Evolutionary conservation across 495 filamentous ascomycete species (phyloP).

Genomic region (Penicillium argentinense): DNA sequence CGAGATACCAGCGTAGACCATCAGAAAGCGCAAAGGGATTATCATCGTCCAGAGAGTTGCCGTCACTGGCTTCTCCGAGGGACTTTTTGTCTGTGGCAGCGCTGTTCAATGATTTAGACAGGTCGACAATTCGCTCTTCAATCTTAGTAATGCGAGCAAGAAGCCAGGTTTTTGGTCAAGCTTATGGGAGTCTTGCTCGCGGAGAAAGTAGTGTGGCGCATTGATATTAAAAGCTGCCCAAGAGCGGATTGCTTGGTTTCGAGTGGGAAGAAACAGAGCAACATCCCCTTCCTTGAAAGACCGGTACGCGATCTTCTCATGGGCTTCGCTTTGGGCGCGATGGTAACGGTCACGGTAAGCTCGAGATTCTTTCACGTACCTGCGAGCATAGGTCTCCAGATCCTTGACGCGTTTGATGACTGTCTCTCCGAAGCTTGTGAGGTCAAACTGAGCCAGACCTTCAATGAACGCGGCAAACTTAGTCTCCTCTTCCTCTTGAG

Average conservation of each 20-base stretch:
- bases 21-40: slow-evolving; percentile 98
- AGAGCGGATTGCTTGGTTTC: slow-evolving; percentile 88
- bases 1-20: slow-evolving; percentile 91
- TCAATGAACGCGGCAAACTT: slow-evolving; percentile 72
- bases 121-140: slow-evolving; percentile 89
- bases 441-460: slow-evolving; percentile 70
- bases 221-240: slow-evolving; percentile 99
- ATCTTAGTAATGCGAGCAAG: slow-evolving; percentile 90
- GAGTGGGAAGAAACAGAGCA: slow-evolving; percentile 90
- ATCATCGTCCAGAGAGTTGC: slow-evolving; percentile 76
- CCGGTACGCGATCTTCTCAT: slow-evolving; percentile 95
- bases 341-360: slow-evolving; percentile 87
- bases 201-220: slow-evolving; percentile 93
- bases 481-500: slow-evolving; percentile 61
- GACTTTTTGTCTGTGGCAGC: slow-evolving; percentile 57
- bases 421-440: slow-evolving; percentile 77
- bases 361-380: slow-evolving; percentile 84
- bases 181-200: slow-evolving; percentile 87
- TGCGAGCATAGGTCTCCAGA: slow-evolving; percentile 82
- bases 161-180: slow-evolving; percentile 84
- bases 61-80: slow-evolving; percentile 54
- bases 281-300: slow-evolving; percentile 97
- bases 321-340: slow-evolving; percentile 78
- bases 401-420: slow-evolving; percentile 86
- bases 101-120: slow-evolving; percentile 71